Conservation (phyloP, 495 filamentous ascomycete species). For the Aspergillus cavernicola region DNA sequence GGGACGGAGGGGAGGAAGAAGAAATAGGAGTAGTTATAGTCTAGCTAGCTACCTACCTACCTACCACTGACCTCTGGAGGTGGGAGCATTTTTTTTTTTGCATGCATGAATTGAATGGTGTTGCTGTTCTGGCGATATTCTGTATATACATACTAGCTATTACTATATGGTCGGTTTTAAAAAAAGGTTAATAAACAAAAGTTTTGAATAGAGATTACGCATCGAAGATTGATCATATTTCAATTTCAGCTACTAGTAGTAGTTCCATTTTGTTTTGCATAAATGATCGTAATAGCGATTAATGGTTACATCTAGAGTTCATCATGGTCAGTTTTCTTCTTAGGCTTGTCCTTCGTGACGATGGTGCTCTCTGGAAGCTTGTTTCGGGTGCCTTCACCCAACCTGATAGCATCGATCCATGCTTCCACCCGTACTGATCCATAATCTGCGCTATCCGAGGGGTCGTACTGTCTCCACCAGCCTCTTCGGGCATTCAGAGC, state of each 20-base stretch:
- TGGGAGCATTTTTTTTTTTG: background rate
- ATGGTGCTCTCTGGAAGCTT: constrained; percentile 75
- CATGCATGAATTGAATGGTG: constrained; percentile 10
- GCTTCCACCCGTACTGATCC: constrained; percentile 60
- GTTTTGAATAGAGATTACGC: constrained; percentile 15
- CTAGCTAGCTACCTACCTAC: constrained; percentile 2
- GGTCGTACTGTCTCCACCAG: constrained; percentile 76
- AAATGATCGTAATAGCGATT: background rate
- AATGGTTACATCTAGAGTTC: constrained; percentile 34
- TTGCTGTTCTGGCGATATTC: no score
- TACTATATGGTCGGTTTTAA: constrained; percentile 2
- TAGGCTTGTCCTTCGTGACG: constrained; percentile 34
- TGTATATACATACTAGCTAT: constrained; percentile 5
- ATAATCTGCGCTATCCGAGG: constrained; percentile 49
- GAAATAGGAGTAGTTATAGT: constrained; percentile 2
- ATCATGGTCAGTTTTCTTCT: constrained; percentile 37
- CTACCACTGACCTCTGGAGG: no score
- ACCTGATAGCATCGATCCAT: constrained; percentile 83
- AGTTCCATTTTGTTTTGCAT: background rate
- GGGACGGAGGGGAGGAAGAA: constrained; percentile 46
- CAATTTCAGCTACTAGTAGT: background rate
- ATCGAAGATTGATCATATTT: constrained; percentile 13
- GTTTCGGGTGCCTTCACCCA: constrained; percentile 80
- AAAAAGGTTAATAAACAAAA: constrained; percentile 1
- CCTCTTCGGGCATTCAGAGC: constrained; percentile 78